Conservation (phyloP, 495 filamentous ascomycete genomes). For the Penicillium egyptiacum region DNA sequence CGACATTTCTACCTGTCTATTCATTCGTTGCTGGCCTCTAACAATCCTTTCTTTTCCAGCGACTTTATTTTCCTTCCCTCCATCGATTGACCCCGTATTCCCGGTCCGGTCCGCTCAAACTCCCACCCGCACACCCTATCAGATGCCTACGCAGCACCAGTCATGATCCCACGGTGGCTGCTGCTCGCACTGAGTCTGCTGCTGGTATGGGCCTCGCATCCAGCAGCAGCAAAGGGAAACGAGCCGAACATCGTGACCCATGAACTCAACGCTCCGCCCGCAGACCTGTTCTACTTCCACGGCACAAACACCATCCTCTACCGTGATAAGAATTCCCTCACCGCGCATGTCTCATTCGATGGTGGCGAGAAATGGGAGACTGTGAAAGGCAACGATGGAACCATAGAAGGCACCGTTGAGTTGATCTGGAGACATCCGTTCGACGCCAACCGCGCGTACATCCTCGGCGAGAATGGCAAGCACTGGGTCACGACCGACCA, state of each 20-base stretch:
- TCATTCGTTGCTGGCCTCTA: neutral
- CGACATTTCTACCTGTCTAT: conserved; percentile 7
- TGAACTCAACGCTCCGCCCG: conserved; percentile 60
- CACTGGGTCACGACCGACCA: conserved; percentile 82
- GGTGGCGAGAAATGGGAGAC: conserved; percentile 72
- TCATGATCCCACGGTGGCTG: conserved; percentile 47
- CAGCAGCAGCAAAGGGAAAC: conserved; percentile 48
- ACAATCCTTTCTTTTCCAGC: neutral
- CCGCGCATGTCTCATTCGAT: conserved; percentile 71
- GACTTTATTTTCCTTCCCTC: neutral
- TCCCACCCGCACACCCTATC: conserved; percentile 19
- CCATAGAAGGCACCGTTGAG: conserved; percentile 54
- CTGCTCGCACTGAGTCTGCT: conserved; percentile 39
- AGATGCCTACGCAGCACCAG: conserved; percentile 35
- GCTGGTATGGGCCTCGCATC: conserved; percentile 33
- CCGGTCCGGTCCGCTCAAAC: conserved; percentile 25
- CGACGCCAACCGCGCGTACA: conserved; percentile 75
- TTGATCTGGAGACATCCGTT: conserved; percentile 71
- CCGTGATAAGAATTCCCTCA: conserved; percentile 53
- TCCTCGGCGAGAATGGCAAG: conserved; percentile 58
- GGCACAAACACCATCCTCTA: conserved; percentile 76
- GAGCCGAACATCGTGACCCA: conserved; percentile 52
- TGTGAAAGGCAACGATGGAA: conserved; percentile 57
- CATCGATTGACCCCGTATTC: conserved; percentile 4
- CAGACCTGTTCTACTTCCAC: conserved; percentile 79